Evolutionary conservation across 2,329 filamentous ascomycete genomes (phyloP).

Genomic region (Chaetoscypha palmicola): DNA sequence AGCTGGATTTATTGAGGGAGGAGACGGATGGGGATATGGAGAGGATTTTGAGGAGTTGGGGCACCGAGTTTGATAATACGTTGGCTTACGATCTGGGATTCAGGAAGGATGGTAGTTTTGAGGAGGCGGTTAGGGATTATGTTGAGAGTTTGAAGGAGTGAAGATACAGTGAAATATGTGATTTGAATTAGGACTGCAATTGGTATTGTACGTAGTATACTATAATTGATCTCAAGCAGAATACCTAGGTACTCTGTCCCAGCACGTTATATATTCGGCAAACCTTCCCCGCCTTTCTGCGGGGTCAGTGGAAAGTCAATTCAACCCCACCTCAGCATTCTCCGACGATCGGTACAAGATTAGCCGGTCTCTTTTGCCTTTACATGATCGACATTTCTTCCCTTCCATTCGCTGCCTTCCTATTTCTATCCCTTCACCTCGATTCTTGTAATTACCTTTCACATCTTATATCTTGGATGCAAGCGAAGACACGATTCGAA

Average conservation of each 20-base stretch:
- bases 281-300: conserved; percentile 2
- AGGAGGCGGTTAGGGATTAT: conserved; percentile 50
- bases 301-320: conserved; percentile 4
- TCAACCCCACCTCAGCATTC: not conserved
- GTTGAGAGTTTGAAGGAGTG: conserved; percentile 19
- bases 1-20: conserved; percentile 45
- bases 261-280: conserved; percentile 1
- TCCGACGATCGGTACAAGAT: not conserved
- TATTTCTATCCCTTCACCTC: not conserved
- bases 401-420: not conserved
- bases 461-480: not conserved
- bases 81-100: conserved; percentile 46
- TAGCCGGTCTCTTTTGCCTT: conserved; percentile 4
- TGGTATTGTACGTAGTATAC: too few species aligned
- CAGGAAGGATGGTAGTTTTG: conserved; percentile 43
- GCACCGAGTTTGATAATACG: conserved; percentile 47
- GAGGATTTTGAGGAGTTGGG: conserved; percentile 54
- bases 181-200: not conserved
- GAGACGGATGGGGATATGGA: conserved; percentile 47
- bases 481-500: not conserved
- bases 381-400: conserved; percentile 1
- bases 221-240: too few species aligned
- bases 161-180: not conserved
- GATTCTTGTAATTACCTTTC: not conserved
- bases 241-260: too few species aligned